phyloP scores from a whole-genome alignment of 768 basidiomycete genomes.

The Kwoniella sp. region DNA sequence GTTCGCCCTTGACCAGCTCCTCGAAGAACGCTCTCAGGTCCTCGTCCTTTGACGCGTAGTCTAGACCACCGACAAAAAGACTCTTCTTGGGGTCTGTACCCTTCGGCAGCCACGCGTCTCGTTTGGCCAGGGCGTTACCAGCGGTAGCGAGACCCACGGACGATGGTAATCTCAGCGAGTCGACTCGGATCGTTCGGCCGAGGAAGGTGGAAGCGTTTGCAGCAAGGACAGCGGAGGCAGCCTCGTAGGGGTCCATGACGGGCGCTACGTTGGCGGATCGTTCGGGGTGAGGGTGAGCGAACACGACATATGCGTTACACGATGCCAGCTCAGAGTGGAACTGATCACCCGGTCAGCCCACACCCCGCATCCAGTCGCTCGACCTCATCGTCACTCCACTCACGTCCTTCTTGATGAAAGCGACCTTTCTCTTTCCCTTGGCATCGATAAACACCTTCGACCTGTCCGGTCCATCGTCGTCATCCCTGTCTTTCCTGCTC shows the following conservation, averaged over 20 bases:
- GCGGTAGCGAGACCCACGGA: slow-evolving; percentile 43
- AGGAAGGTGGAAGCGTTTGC: slow-evolving; percentile 71
- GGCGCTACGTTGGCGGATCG: slow-evolving; percentile 49
- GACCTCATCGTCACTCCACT: slow-evolving; percentile 15
- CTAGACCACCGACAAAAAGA: slow-evolving; percentile 86
- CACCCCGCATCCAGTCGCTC: background rate
- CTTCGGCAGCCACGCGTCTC: slow-evolving; percentile 45
- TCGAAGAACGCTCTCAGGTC: slow-evolving; percentile 85
- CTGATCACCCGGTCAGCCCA: slow-evolving; percentile 42
- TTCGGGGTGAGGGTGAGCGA: slow-evolving; percentile 61
- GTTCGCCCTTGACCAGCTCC: slow-evolving; percentile 64
- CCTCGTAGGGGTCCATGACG: slow-evolving; percentile 56
- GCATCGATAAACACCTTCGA: slow-evolving; percentile 66
- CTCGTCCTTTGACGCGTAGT: slow-evolving; percentile 86
- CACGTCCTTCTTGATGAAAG: slow-evolving; percentile 78
- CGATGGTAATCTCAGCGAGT: slow-evolving; percentile 56
- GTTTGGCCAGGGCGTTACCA: slow-evolving; percentile 43
- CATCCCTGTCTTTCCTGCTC: slow-evolving; percentile 54
- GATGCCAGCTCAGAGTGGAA: slow-evolving; percentile 72
- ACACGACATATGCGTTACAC: slow-evolving; percentile 85
- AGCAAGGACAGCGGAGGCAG: slow-evolving; percentile 60
- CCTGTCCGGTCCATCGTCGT: slow-evolving; percentile 53
- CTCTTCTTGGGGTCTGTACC: slow-evolving; percentile 68
- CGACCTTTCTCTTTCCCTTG: slow-evolving; percentile 84
- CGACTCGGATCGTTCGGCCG: slow-evolving; percentile 74